Percentiles rank a stretch among this genome's conserved stretches.
phyloP scores from a whole-genome alignment of 1,284 basidiomycete species.

The Pulchroboletus neoregius region DNA sequence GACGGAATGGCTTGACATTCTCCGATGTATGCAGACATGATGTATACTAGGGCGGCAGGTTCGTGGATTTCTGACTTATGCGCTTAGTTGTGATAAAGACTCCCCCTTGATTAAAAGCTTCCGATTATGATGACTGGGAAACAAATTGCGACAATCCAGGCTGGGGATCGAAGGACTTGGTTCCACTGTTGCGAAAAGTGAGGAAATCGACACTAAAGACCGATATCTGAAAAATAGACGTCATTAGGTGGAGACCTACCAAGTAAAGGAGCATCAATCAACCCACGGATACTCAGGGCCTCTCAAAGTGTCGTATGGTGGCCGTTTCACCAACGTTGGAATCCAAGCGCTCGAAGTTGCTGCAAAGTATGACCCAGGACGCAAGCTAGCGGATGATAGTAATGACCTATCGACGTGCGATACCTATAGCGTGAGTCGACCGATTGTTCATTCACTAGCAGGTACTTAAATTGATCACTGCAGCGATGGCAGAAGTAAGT shows the following conservation, averaged over 20 bases:
- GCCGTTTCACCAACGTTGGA: constrained; percentile 24
- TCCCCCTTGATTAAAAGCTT: constrained; percentile 32
- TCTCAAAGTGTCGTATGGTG: constrained; percentile 33
- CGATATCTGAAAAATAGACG: neutral
- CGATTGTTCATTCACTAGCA: neutral
- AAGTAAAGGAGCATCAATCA: constrained; percentile 17
- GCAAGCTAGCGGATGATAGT: constrained; percentile 23
- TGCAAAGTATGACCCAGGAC: constrained; percentile 27
- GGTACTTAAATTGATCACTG: neutral
- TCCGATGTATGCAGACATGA: constrained; percentile 37
- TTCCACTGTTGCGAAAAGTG: constrained; percentile 50
- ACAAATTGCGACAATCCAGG: constrained; percentile 43
- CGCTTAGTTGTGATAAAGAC: neutral
- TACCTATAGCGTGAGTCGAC: constrained; percentile 24
- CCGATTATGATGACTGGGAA: constrained; percentile 58
- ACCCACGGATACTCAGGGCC: constrained; percentile 33
- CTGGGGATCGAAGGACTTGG: constrained; percentile 48
- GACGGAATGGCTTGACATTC: neutral
- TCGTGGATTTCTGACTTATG: neutral
- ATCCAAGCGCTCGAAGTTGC: constrained; percentile 31
- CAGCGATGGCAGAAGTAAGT: constrained; percentile 23
- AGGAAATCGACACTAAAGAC: neutral
- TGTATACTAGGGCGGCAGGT: constrained; percentile 47
- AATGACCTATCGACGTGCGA: constrained; percentile 30
- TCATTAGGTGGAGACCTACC: constrained; percentile 28